Evolutionary conservation across 2,329 filamentous ascomycete species (phyloP).

Genomic region (Colletotrichum melonis): DNA sequence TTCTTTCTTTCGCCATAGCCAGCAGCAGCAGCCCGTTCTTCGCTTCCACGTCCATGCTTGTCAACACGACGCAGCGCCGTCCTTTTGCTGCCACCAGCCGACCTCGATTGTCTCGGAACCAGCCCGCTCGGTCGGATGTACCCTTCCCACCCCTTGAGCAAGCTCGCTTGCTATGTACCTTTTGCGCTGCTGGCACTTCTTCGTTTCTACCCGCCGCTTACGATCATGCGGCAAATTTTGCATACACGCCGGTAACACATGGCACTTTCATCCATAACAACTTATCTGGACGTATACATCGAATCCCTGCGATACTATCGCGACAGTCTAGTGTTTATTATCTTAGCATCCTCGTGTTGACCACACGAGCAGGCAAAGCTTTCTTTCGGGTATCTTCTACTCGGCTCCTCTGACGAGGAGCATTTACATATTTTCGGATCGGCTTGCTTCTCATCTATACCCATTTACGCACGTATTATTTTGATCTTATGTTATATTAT

Average conservation of each 20-base stretch:
- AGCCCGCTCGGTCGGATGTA: constrained; percentile 19
- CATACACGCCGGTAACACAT: constrained; percentile 28
- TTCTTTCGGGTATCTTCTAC: constrained; percentile 18
- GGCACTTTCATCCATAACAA: constrained; percentile 22
- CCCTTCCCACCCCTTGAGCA: background rate
- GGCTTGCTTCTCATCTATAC: constrained; percentile 37
- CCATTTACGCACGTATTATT: constrained; percentile 36
- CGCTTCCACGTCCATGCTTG: constrained; percentile 33
- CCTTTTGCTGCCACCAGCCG: constrained; percentile 39
- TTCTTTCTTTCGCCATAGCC: constrained; percentile 35
- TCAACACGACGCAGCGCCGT: constrained; percentile 27
- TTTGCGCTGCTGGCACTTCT: constrained; percentile 33
- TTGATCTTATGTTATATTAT: constrained; percentile 28
- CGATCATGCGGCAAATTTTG: constrained; percentile 26
- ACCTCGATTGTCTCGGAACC: constrained; percentile 45
- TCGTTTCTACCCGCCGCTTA: constrained; percentile 31
- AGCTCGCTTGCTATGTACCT: constrained; percentile 22
- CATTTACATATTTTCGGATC: constrained; percentile 27
- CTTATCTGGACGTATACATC: constrained; percentile 26
- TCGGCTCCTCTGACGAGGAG: constrained; percentile 14
- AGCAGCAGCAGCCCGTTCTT: constrained; percentile 28
- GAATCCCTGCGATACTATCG: background rate
- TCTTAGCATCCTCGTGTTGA: constrained; percentile 24
- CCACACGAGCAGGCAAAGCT: constrained; percentile 28
- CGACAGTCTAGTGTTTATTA: constrained; percentile 37